phyloP scores from a whole-genome alignment of 495 filamentous ascomycete genomes.

The Penicillium steckii region DNA sequence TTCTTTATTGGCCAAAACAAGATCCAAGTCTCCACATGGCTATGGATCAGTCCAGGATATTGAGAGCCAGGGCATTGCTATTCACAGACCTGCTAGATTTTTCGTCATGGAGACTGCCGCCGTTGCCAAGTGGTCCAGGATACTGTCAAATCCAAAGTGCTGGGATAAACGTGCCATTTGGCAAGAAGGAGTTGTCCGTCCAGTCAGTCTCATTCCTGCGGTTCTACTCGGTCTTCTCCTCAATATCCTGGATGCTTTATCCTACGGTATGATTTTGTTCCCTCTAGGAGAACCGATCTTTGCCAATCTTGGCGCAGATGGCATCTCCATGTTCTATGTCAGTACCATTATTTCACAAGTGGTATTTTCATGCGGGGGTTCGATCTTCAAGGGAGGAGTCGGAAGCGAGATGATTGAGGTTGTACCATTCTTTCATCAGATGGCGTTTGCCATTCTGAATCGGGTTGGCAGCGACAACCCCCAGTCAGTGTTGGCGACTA shows the following conservation, averaged over 20 bases:
- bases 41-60: slow-evolving; percentile 40
- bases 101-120: slow-evolving; percentile 24
- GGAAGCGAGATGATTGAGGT: slow-evolving; percentile 99
- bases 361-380: slow-evolving; percentile 82
- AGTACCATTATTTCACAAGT: slow-evolving; percentile 94
- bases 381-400: slow-evolving; percentile 86
- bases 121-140: slow-evolving; percentile 22
- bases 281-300: slow-evolving; percentile 85
- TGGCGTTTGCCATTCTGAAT: slow-evolving; percentile 85
- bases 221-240: slow-evolving; percentile 85
- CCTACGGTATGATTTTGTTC: slow-evolving; percentile 97
- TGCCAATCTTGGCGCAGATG: slow-evolving; percentile 77
- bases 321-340: slow-evolving; percentile 98
- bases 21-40: slow-evolving; percentile 31
- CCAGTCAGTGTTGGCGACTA: slow-evolving; percentile 85
- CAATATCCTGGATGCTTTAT: slow-evolving; percentile 91
- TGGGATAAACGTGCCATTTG: slow-evolving; percentile 70
- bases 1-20: slow-evolving; percentile 39
- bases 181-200: slow-evolving; percentile 61
- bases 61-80: slow-evolving; percentile 32
- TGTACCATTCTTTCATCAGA: slow-evolving; percentile 95
- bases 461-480: slow-evolving; percentile 77
- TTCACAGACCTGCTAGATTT: slow-evolving; percentile 10
- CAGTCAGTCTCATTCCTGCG: slow-evolving; percentile 71
- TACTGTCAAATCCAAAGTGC: slow-evolving; percentile 56